Percentiles rank a stretch among this genome's conserved stretches.
Conservation (phyloP, 2,329 filamentous ascomycete species). For the Neonectria ditissima region DNA sequence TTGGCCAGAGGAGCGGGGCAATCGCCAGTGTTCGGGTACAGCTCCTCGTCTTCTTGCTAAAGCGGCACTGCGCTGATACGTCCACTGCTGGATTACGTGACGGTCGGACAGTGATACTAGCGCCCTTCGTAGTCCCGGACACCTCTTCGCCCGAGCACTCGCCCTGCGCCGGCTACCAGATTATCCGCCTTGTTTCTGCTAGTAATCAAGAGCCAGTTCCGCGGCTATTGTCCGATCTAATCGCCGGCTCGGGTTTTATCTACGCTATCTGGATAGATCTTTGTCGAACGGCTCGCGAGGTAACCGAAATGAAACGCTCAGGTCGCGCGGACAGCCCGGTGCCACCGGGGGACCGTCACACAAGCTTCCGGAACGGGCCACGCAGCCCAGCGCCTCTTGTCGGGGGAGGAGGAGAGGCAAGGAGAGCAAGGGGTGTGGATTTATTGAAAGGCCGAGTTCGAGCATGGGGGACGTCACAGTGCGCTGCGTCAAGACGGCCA, state of each 20-base stretch:
- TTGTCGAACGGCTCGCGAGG: not conserved
- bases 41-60: conserved; percentile 4
- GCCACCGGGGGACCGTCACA: conserved; percentile 14
- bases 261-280: not conserved
- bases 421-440: not conserved
- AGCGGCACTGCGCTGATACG: conserved; percentile 20
- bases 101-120: conserved; percentile 9
- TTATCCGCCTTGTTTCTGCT: not conserved
- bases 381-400: conserved; percentile 1
- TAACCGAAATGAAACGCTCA: conserved; percentile 6
- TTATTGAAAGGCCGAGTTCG: conserved; percentile 1
- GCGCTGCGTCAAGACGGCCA: conserved; percentile 1
- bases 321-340: conserved; percentile 7
- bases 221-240: not conserved
- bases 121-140: not conserved
- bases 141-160: conserved; percentile 2
- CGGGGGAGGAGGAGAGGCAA: not conserved
- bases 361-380: conserved; percentile 21
- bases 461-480: not conserved
- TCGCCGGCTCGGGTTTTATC: not conserved
- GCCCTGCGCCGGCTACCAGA: not conserved
- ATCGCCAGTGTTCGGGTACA: conserved; percentile 11
- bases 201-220: not conserved
- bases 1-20: conserved; percentile 1
- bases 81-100: conserved; percentile 16